Conservation (phyloP, 139 green algal species). For the Trebouxia sp. region DNA sequence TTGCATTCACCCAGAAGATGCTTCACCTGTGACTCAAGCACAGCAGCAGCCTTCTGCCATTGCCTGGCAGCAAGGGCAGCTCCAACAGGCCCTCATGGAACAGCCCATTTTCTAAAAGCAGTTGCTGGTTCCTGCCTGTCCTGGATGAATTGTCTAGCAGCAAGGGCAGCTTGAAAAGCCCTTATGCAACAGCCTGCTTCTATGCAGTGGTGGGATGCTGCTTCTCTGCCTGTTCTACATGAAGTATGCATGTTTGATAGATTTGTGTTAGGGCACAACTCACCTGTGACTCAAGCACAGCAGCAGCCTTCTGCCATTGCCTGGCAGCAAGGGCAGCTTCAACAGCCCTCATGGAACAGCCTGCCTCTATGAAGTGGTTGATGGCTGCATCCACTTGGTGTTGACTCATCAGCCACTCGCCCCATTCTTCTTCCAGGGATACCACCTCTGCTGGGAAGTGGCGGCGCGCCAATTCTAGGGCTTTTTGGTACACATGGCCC, state of each 20-base stretch:
- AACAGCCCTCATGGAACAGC: slow-evolving; percentile 71
- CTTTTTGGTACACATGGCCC: slow-evolving; percentile 41
- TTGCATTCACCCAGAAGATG: too few species aligned
- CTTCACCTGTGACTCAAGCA: slow-evolving; percentile 62
- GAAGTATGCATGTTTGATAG: too few species aligned
- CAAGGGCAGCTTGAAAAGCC: slow-evolving; percentile 80
- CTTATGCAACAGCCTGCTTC: too few species aligned
- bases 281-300: slow-evolving; percentile 69
- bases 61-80: slow-evolving; percentile 72
- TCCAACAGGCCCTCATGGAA: slow-evolving; percentile 78
- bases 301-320: slow-evolving; percentile 78
- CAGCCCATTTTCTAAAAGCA: not conserved
- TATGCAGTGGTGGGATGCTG: slow-evolving; percentile 52
- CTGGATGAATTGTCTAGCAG: slow-evolving; percentile 64
- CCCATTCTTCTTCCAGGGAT: slow-evolving; percentile 82
- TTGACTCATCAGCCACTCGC: slow-evolving; percentile 73
- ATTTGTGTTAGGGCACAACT: not conserved
- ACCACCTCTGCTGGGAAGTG: slow-evolving; percentile 55
- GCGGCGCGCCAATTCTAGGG: slow-evolving; percentile 42
- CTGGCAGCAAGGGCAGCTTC: slow-evolving; percentile 75
- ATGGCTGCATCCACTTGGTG: slow-evolving; percentile 81
- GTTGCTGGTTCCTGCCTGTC: too few species aligned
- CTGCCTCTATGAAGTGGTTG: slow-evolving; percentile 87
- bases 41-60: slow-evolving; percentile 72
- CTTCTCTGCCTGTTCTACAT: too few species aligned